A percentile compares a stretch with the other conserved stretches of the same genome.
These are phyloP conservation scores for Xylaria grammica DNA, from an alignment of 495 filamentous ascomycete genomes.

Conservation along the genomic window DNA sequence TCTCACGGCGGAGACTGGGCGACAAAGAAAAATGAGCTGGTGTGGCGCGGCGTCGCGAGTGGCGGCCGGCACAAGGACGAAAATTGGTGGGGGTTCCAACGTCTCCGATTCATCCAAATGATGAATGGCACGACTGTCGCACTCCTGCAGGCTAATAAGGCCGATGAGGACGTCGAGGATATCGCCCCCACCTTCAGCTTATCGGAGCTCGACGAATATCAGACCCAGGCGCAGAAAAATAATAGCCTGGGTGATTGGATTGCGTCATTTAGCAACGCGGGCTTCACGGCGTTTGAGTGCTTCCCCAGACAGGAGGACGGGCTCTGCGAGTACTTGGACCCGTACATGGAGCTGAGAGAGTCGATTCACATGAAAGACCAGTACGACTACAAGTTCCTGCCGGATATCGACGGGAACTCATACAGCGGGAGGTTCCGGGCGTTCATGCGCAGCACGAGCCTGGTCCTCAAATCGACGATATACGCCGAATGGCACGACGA, in stretches of 20 bases:
- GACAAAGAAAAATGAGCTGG: slow-evolving; percentile 52
- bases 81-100: slow-evolving; percentile 65
- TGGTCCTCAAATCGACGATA: slow-evolving; percentile 65
- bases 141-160: slow-evolving; percentile 34
- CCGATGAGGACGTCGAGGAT: no score
- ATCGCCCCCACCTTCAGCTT: slow-evolving; percentile 30
- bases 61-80: slow-evolving; percentile 58
- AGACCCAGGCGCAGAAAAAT: slow-evolving; percentile 6
- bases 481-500: slow-evolving; percentile 71
- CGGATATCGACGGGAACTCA: slow-evolving; percentile 64
- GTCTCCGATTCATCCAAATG: slow-evolving; percentile 64
- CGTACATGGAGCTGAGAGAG: slow-evolving; percentile 31
- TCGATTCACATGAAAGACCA: slow-evolving; percentile 49
- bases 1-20: slow-evolving; percentile 53
- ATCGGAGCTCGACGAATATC: neutral
- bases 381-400: slow-evolving; percentile 57
- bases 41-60: slow-evolving; percentile 67
- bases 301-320: slow-evolving; percentile 26
- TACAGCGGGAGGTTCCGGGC: slow-evolving; percentile 65
- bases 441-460: slow-evolving; percentile 58
- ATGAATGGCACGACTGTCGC: slow-evolving; percentile 60
- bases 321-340: slow-evolving; percentile 41
- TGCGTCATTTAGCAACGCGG: slow-evolving; percentile 41
- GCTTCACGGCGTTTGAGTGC: slow-evolving; percentile 53
- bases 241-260: slow-evolving; percentile 30